Base-by-base conservation (phyloP, 352 stramenopile species). In the Pythium vanterpoolii region DNA sequence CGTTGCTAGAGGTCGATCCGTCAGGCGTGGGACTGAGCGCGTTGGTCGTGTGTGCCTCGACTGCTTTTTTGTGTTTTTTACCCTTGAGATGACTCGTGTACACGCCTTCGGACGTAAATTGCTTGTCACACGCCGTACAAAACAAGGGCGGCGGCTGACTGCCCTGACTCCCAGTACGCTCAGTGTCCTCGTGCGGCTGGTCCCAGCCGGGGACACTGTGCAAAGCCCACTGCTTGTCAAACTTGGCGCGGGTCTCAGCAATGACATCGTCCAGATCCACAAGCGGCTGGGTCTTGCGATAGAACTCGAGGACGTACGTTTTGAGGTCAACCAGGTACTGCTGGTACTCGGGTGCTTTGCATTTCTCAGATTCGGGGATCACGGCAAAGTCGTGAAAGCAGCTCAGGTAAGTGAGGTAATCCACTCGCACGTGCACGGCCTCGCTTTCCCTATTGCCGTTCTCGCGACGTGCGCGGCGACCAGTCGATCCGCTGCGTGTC, bases 191-290 rank as follows among this genome's bases (percentile, higher is more conserved):
- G n/a, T n/a, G n/a, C n/a, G n/a, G 24, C 13, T 38, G 26, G n/a
- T 82, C 66, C 84, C 84, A 93, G 8, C 80, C 80, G 33, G 53
- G 53, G 42, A 92, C 69, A 18, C 85, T 57, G 44, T 79, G 69
- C 5, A 89, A 51, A 1, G 75, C 79, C 84, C 84, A 93, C 53
- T 89, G 60, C 64, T 94, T 95, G 39, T 93, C 85, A 33, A 96
- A 94, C 66, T 89, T 90, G 28, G 74, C 77, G 38, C 72, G 74
- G 1, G 85, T 93, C 60, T 94, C 87, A 14, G 81, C 79, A 26
- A 95, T 74, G 40, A 95, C 80, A 43, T 95, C 86, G 52, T 95
- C 86, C 7, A 96, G 59, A 44, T 94, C 85, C 62, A 95, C 84
- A 16, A 96, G 83, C 57, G 87, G 85, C 66, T 96, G 87, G 36